These are phyloP conservation scores for Ceratocystis ficicola DNA, from an alignment of 2,329 filamentous ascomycete species.

Conservation along the genomic window DNA sequence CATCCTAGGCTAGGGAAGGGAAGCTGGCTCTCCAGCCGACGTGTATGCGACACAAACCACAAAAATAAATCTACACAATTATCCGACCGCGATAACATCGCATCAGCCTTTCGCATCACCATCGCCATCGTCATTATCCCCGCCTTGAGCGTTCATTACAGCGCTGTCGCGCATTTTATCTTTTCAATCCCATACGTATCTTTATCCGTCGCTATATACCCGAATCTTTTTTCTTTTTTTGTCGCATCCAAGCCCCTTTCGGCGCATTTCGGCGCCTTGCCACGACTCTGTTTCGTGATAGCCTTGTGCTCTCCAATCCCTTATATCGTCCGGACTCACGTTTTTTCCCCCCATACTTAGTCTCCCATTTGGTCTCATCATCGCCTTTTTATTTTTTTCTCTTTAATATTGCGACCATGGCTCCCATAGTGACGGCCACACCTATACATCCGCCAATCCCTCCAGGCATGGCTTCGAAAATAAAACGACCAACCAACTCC, in stretches of 20 bases:
- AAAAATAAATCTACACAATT: constrained; percentile 2
- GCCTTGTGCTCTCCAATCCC: constrained; percentile 2
- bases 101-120: not conserved
- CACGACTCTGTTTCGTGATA: constrained; percentile 11
- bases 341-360: not conserved
- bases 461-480: constrained; percentile 37
- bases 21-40: not conserved
- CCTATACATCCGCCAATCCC: constrained; percentile 31
- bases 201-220: not conserved
- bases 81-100: not conserved
- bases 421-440: constrained; percentile 43
- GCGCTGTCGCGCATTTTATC: not conserved
- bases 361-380: not conserved
- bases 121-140: too few species aligned
- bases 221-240: not conserved
- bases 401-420: constrained; percentile 33
- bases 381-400: not conserved
- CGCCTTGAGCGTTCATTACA: not conserved
- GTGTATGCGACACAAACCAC: constrained; percentile 16
- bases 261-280: constrained; percentile 19
- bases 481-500: constrained; percentile 51
- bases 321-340: not conserved
- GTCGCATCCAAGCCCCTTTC: constrained; percentile 18
- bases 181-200: not conserved
- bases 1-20: not conserved